Conservation (phyloP, 768 basidiomycete species). For the Tephrocybe rancida region DNA sequence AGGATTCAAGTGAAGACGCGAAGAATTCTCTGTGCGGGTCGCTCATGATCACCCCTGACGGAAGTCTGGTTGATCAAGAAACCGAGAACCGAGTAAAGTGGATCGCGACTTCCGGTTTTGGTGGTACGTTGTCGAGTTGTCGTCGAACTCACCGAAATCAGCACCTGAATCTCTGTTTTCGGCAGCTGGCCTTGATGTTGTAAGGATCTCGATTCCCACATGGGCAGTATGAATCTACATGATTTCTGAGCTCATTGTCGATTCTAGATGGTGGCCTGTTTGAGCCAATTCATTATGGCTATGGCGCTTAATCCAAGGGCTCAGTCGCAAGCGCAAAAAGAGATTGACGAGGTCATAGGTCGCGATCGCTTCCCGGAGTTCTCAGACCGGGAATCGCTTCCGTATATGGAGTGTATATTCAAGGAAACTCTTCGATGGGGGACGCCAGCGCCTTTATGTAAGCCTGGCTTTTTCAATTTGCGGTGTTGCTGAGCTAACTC, state of each 20-base stretch:
- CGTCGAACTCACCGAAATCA: no score
- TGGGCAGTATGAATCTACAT: not conserved
- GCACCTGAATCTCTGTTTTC: not conserved
- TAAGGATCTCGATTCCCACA: not conserved
- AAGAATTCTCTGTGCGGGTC: conserved; percentile 19
- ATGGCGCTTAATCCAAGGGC: conserved; percentile 17
- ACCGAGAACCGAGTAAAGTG: conserved; percentile 20
- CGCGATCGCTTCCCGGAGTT: conserved; percentile 18
- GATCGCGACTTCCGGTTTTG: conserved; percentile 19
- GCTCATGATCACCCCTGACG: conserved; percentile 16
- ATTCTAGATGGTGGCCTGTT: conserved; percentile 15
- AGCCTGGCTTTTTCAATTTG: not conserved
- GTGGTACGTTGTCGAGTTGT: conserved; percentile 6
- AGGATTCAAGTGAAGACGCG: conserved; percentile 18
- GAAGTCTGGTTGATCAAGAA: conserved; percentile 14
- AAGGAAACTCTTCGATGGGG: conserved; percentile 21
- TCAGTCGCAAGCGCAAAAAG: conserved; percentile 18
- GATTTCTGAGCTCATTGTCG: not conserved
- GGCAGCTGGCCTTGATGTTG: conserved; percentile 19
- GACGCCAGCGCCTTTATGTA: conserved; percentile 17
- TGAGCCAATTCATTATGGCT: conserved; percentile 19
- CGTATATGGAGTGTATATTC: conserved; percentile 20
- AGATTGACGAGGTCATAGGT: conserved; percentile 19
- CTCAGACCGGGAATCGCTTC: conserved; percentile 15
- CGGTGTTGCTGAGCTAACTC: not conserved